phyloP scores from a whole-genome alignment of 1,284 basidiomycete genomes.

The Tylopilus orsonianus region DNA sequence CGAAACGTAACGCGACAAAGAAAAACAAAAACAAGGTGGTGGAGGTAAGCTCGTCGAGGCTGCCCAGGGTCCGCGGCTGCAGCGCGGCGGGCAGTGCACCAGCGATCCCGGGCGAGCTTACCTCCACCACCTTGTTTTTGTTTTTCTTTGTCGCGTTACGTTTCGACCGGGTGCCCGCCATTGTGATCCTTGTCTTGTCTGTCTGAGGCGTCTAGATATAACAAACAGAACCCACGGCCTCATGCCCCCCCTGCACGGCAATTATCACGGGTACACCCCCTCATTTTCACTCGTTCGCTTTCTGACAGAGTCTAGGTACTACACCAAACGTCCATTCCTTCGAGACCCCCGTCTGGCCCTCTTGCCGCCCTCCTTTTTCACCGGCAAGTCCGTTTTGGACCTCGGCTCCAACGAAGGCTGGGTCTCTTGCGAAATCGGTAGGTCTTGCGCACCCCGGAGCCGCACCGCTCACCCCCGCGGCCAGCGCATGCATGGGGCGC shows the following conservation, averaged over 20 bases:
- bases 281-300: too few relatives aligned
- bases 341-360: conserved; percentile 61
- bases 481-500: conserved; percentile 65
- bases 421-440: conserved; percentile 81
- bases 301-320: conserved; percentile 51
- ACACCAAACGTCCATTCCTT: conserved; percentile 61
- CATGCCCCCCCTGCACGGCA: too few relatives aligned
- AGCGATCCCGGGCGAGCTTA: background rate
- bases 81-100: conserved; percentile 13
- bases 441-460: conserved; percentile 6
- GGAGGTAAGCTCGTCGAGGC: conserved; percentile 20
- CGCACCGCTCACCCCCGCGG: conserved; percentile 3
- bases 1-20: conserved; percentile 24
- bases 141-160: conserved; percentile 23
- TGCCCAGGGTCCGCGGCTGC: conserved; percentile 11
- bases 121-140: conserved; percentile 10
- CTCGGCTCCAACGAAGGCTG: conserved; percentile 83
- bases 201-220: too few relatives aligned
- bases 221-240: too few relatives aligned
- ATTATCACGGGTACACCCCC: conserved; percentile 56
- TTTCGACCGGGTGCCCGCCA: conserved; percentile 37
- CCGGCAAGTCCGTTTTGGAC: conserved; percentile 64
- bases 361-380: conserved; percentile 55
- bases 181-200: conserved; percentile 21
- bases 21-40: conserved; percentile 18